These are phyloP conservation scores for Cucurbita argyrosperma DNA, from an alignment of 306 rosid species.

Conservation along the genomic window DNA sequence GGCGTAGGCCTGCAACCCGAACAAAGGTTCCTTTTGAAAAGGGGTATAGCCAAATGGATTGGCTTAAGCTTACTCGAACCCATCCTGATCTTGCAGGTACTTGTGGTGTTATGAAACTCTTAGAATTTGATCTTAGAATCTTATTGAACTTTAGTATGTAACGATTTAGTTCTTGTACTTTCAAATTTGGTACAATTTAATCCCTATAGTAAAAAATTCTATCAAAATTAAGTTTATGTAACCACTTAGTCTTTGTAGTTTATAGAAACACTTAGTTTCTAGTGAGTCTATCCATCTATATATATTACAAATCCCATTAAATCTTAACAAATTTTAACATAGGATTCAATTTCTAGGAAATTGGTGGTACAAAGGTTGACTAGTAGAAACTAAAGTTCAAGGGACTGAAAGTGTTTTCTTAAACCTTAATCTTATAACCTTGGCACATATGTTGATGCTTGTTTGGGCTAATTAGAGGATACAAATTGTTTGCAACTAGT, in stretches of 20 bases:
- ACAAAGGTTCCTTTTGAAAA: constrained; percentile 91
- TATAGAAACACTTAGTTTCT: background rate
- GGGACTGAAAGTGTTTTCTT: background rate
- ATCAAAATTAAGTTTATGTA: background rate
- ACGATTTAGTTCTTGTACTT: background rate
- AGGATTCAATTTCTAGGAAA: too few relatives aligned
- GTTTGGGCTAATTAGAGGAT: background rate
- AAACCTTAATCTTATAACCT: background rate
- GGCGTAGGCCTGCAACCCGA: constrained; percentile 40
- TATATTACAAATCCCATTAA: background rate
- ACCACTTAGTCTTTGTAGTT: background rate
- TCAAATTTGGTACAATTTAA: background rate
- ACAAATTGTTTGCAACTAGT: background rate
- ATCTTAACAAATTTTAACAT: background rate
- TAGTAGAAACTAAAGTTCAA: background rate
- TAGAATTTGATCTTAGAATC: too few relatives aligned
- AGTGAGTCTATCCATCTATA: background rate
- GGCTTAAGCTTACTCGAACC: constrained; percentile 82
- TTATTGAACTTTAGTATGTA: background rate
- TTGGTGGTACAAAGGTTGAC: background rate
- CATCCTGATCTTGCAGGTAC: constrained; percentile 96
- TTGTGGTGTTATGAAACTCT: background rate
- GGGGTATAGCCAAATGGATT: constrained; percentile 95
- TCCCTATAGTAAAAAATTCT: background rate
- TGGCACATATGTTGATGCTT: background rate